phyloP scores from a whole-genome alignment of 2,329 filamentous ascomycete genomes.

The Trichoderma aggressivum region DNA sequence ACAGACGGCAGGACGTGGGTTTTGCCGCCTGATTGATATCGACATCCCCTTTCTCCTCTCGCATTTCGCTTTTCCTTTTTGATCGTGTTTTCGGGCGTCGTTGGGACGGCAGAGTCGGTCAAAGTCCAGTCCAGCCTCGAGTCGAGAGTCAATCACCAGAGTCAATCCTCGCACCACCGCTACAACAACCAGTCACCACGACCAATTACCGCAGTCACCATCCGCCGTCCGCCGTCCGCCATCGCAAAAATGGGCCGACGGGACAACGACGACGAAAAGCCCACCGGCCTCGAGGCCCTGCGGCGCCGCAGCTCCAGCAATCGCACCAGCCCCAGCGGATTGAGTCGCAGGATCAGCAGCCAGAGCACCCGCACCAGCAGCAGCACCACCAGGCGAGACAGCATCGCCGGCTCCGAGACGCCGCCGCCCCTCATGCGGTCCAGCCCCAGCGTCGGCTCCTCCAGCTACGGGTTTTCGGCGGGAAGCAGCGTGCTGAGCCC shows the following conservation, averaged over 20 bases:
- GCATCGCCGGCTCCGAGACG: slow-evolving; percentile 16
- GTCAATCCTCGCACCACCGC: too few relatives aligned
- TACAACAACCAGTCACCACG: not conserved
- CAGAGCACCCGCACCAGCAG: slow-evolving; percentile 21
- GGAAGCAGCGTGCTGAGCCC: slow-evolving; percentile 30
- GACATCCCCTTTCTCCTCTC: not conserved
- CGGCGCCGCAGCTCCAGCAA: slow-evolving; percentile 20
- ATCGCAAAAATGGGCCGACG: slow-evolving; percentile 17
- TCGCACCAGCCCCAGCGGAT: slow-evolving; percentile 17
- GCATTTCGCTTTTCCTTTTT: not conserved
- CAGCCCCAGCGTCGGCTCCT: slow-evolving; percentile 33
- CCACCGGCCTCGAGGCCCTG: slow-evolving; percentile 18
- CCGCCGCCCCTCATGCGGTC: slow-evolving; percentile 30
- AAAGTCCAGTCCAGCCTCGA: not conserved
- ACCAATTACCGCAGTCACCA: not conserved
- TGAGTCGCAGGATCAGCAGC: slow-evolving; percentile 19
- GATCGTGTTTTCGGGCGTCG: not conserved
- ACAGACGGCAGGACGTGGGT: not conserved
- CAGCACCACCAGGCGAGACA: slow-evolving; percentile 18
- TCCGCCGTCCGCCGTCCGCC: too few relatives aligned
- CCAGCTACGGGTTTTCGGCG: slow-evolving; percentile 33
- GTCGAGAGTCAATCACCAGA: too few relatives aligned
- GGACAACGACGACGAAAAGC: slow-evolving; percentile 13
- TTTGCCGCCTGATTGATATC: not conserved
- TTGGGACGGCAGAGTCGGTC: slow-evolving; percentile 12